Evolutionary conservation across 2,329 filamentous ascomycete species (phyloP).

Genomic region (Coniochaeta sp.): DNA sequence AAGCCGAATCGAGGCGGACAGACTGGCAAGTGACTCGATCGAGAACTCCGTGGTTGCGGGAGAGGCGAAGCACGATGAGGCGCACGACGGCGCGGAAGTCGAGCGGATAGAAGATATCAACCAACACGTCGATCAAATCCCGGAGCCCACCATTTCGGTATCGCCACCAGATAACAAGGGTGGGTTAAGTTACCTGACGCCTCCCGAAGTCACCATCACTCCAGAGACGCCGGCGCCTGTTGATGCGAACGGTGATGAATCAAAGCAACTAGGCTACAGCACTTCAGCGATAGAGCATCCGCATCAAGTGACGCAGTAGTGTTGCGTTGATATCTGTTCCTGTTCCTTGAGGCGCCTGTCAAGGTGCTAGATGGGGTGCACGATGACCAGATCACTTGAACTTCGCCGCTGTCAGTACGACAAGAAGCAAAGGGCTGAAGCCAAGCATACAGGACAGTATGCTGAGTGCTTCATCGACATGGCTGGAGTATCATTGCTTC

Average conservation of each 20-base stretch:
- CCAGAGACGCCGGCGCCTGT: constrained; percentile 36
- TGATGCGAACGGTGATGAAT: constrained; percentile 24
- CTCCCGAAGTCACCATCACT: constrained; percentile 39
- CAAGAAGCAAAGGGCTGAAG: too few species aligned
- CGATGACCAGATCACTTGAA: neutral
- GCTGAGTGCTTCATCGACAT: too few species aligned
- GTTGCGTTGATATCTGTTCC: neutral
- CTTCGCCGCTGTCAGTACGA: neutral
- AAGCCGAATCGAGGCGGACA: constrained; percentile 20
- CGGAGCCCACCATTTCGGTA: constrained; percentile 12
- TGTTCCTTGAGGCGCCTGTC: neutral
- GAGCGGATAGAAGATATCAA: constrained; percentile 26
- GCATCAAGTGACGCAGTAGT: constrained; percentile 25
- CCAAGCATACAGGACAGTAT: too few species aligned
- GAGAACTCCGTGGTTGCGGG: constrained; percentile 7
- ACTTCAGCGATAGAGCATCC: constrained; percentile 24
- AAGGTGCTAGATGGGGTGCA: neutral
- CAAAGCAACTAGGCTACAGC: constrained; percentile 36
- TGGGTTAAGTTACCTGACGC: constrained; percentile 11
- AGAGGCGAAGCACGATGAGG: constrained; percentile 15
- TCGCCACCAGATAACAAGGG: constrained; percentile 2
- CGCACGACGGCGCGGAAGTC: constrained; percentile 24
- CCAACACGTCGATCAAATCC: constrained; percentile 4
- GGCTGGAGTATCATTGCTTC: too few species aligned
- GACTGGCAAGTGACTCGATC: constrained; percentile 6